Evolutionary conservation across 2,329 filamentous ascomycete species (phyloP), one percentile per base, ranked within the genome.

Genomic region (Graphilbum fragrans): DNA sequence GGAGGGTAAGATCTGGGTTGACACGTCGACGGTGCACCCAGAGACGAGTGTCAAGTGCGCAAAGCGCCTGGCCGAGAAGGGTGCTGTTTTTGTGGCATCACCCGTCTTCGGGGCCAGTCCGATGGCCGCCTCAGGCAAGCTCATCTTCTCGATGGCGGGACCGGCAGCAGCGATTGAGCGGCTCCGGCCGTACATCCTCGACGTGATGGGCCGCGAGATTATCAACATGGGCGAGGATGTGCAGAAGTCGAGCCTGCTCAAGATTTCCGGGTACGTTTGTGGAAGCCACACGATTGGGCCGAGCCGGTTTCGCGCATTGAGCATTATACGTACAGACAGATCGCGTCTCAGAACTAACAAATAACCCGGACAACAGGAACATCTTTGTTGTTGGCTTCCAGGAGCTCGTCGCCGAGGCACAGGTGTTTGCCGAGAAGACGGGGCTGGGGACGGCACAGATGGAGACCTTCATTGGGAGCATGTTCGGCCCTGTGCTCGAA

Each of bases 361-460:
- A 14, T 10, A 16, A 7, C 11, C 2, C 21, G 4, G 10, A 8
- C n/a, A 9, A 16, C 36, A 38, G 36, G 11, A 43, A 43, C 38
- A 43, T 40, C 9, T 40, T 33, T 14, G 41, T 43, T 1, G 29
- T 43, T 10, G 20, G 20, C 16, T 37, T 39, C 27, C 19, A 27
- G 27, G 41, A 43, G 34, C 20, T 40, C 9, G 16, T 43, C 9
- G 17, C 25, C 5, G 41, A 43, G 23, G 41, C 37, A 8, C 41
- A 43, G 11, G 41, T 43, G 1, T 40, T 43, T 18, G 41, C 41
- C n/a, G 37, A 39, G n/a, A 43, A 43, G 41, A 40, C 41, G 5
- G 41, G 41, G 3, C 38, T 43, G 5, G 37, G 34, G 4, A 25
- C 33, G 11, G 25, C 33, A n/a, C 20, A 27, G 33, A 25, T 43